These are phyloP conservation scores for Candida insectalens DNA, from an alignment of 805 yeast genomes.

Conservation along the genomic window DNA sequence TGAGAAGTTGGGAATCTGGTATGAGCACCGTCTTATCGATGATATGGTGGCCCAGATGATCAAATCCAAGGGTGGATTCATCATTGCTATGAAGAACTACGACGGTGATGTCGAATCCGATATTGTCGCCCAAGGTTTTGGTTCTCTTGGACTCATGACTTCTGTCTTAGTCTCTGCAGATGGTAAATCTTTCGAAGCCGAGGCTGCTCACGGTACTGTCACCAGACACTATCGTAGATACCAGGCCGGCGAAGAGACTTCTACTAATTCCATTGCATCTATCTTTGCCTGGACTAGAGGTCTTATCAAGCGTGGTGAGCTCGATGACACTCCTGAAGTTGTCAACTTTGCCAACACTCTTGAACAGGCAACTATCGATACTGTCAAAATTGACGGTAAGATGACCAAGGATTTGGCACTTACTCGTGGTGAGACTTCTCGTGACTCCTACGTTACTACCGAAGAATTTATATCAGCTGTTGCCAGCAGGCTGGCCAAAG, in stretches of 20 bases:
- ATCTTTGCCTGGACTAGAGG: conserved; percentile 98
- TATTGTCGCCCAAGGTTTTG: conserved; percentile 96
- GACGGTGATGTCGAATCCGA: conserved; percentile 98
- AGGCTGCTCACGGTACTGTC: conserved; percentile 99
- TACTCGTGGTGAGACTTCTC: conserved; percentile 77
- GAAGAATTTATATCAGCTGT: conserved; percentile 86
- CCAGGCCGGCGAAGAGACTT: conserved; percentile 94
- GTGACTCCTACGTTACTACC: conserved; percentile 78
- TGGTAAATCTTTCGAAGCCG: conserved; percentile 90
- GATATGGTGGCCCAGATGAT: conserved; percentile 99
- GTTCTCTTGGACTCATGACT: conserved; percentile 94
- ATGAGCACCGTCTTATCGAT: conserved; percentile 92
- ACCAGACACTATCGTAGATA: conserved; percentile 95
- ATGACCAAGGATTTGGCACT: conserved; percentile 97
- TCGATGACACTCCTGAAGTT: conserved; percentile 83
- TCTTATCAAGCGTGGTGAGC: conserved; percentile 80
- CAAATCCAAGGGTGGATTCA: conserved; percentile 89
- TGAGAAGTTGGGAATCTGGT: conserved; percentile 82
- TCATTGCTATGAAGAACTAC: conserved; percentile 94
- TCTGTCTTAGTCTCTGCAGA: conserved; percentile 96
- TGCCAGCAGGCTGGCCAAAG: conserved; percentile 43
- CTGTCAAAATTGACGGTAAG: conserved; percentile 73
- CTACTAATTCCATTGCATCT: conserved; percentile 95
- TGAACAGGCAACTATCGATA: conserved; percentile 79
- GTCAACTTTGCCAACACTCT: conserved; percentile 66